These are phyloP conservation scores for Hirschioporus abietinus DNA, from an alignment of 768 basidiomycete genomes.

Conservation along the genomic window DNA sequence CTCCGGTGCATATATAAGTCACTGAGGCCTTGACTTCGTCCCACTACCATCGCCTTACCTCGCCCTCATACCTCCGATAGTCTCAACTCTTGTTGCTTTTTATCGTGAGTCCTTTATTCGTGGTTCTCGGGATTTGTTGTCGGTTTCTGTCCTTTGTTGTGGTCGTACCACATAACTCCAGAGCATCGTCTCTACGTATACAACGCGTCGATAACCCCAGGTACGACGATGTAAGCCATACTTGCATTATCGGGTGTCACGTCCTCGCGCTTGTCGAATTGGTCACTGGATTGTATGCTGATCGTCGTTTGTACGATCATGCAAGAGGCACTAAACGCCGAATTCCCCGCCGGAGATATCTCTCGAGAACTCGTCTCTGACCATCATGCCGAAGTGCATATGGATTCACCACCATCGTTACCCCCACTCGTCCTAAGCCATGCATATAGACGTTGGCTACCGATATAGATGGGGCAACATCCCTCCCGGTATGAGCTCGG, in stretches of 20 bases:
- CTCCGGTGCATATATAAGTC: not conserved
- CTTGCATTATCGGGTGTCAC: not conserved
- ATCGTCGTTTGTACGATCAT: not conserved
- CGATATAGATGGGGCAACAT: too few species aligned
- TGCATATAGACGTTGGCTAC: too few species aligned
- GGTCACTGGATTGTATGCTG: not conserved
- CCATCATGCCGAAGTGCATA: not conserved
- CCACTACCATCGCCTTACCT: not conserved
- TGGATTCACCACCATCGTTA: not conserved
- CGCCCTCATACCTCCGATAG: not conserved
- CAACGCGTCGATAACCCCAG: too few species aligned
- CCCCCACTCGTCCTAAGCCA: not conserved
- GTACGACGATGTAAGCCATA: not conserved
- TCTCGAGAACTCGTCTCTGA: not conserved
- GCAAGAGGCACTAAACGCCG: not conserved
- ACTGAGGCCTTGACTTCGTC: not conserved
- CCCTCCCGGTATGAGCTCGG: too few species aligned
- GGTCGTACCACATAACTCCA: too few species aligned
- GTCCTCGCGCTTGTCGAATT: not conserved
- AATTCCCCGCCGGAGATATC: not conserved
- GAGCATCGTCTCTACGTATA: too few species aligned
- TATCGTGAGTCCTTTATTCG: not conserved
- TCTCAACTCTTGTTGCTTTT: not conserved
- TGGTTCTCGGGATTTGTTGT: too few species aligned
- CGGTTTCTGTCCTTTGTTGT: too few species aligned